Evolutionary conservation across 2,329 filamentous ascomycete species (phyloP).

Genomic region (Hypoxylon sp.): DNA sequence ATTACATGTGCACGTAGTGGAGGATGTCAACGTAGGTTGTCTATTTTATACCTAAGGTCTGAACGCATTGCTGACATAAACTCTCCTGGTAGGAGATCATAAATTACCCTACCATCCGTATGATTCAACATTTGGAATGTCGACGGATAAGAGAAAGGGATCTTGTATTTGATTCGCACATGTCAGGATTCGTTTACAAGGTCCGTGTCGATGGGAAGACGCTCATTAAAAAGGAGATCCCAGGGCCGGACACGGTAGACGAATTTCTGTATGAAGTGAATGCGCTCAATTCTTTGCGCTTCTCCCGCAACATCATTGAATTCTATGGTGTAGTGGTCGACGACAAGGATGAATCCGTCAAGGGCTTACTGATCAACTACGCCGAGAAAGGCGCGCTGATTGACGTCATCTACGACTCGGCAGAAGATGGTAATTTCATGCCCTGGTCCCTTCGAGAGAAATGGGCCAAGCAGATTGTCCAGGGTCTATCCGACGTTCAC

Average conservation of each 20-base stretch:
- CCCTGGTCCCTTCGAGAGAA: slow-evolving; percentile 80
- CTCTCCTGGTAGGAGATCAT: slow-evolving; percentile 78
- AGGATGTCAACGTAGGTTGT: slow-evolving; percentile 80
- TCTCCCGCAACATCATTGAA: slow-evolving; percentile 81
- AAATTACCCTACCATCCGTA: slow-evolving; percentile 78
- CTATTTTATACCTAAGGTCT: slow-evolving; percentile 6
- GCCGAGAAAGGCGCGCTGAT: slow-evolving; percentile 89
- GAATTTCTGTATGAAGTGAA: slow-evolving; percentile 99
- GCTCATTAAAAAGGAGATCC: slow-evolving; percentile 98
- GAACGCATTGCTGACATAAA: slow-evolving; percentile 17
- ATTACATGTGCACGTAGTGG: slow-evolving; percentile 96
- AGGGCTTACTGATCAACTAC: slow-evolving; percentile 89
- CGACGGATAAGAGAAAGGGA: slow-evolving; percentile 76
- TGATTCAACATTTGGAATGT: slow-evolving; percentile 79
- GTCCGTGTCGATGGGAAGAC: slow-evolving; percentile 75
- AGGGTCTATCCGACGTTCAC: slow-evolving; percentile 91
- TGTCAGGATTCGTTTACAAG: slow-evolving; percentile 98
- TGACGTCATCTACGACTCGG: slow-evolving; percentile 86
- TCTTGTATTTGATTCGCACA: slow-evolving; percentile 87
- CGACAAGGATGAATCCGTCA: slow-evolving; percentile 77
- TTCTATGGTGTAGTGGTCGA: slow-evolving; percentile 92
- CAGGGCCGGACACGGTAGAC: slow-evolving; percentile 92
- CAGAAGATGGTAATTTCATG: slow-evolving; percentile 65
- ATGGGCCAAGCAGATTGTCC: slow-evolving; percentile 93
- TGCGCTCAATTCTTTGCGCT: slow-evolving; percentile 81